Evolutionary conservation across 257 asterid genomes (phyloP).

Genomic region (Nicotiana tabacum): DNA sequence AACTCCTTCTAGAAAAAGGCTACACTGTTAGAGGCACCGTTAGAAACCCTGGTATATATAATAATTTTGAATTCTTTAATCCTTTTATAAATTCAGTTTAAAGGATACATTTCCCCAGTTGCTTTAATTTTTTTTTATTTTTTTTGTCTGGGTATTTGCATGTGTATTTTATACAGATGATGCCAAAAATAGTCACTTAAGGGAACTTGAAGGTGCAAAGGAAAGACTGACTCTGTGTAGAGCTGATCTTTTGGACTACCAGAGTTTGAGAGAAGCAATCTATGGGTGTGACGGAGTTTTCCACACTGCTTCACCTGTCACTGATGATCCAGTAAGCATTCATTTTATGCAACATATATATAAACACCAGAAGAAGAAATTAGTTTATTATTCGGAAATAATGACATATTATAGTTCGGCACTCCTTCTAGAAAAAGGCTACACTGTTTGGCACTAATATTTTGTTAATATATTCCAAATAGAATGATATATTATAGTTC

Average conservation of each 20-base stretch:
- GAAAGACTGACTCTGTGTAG: constrained; percentile 65
- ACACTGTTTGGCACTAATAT: no score
- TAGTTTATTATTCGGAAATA: no score
- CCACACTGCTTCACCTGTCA: constrained; percentile 95
- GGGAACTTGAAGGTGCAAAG: constrained; percentile 82
- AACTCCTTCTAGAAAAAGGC: constrained; percentile 74
- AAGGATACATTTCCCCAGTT: not conserved
- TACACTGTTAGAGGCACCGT: constrained; percentile 88
- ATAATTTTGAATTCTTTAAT: not conserved
- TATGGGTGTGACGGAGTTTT: constrained; percentile 93
- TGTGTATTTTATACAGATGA: constrained; percentile 43
- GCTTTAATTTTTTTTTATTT: not conserved
- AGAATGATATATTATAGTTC: no score
- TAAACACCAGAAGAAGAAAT: no score
- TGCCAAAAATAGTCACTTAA: constrained; percentile 66
- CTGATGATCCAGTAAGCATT: constrained; percentile 74
- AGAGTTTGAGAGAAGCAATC: constrained; percentile 68
- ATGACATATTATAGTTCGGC: no score
- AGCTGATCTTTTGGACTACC: constrained; percentile 82
- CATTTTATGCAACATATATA: not conserved
- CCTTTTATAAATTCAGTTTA: not conserved
- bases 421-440: no score
- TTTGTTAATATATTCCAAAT: no score
- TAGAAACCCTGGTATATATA: constrained; percentile 70
- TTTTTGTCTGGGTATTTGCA: not conserved